Evolutionary conservation across 1,139 yeast genomes (phyloP), one percentile per base, ranked within the genome.

Genomic region (Kodamaea suecica): DNA sequence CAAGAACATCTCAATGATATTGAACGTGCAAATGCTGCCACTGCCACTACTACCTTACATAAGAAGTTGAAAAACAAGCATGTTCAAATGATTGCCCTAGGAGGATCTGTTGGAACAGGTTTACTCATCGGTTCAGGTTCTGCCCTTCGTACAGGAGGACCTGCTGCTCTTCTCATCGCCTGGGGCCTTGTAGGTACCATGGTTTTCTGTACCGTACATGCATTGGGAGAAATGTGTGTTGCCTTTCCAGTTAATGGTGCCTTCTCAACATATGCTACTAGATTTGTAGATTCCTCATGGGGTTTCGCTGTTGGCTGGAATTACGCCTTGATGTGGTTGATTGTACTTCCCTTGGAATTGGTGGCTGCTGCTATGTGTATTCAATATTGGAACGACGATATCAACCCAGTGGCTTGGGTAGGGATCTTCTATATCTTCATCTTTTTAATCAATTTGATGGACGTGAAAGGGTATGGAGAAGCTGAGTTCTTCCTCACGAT

Each of bases 121-220:
- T 62, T 80, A 39, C 76, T 81, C 47, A 81, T 87, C 30, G 95
- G 95, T 37, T 73, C 84, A 13, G 95, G 94, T 25, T 64, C 70
- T 10, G 77, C 90, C 1, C 64, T 86, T 44, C 57, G 63, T 27
- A 66, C 73, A 14, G 95, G 95, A 34, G 95, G 96, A 17, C 95
- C 95, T 4, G 92, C 85, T 3, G 84, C 86, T 30, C 63, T 85
- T 31, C 57, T 85, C 28, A 73, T 81, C 33, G 88, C 90, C 34
- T 85, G 82, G 57, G 76, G 77, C 48, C 55, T 69, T 38, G 69
- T 68, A 21, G 73, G 73, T 20, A 54, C 58, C 34, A 52, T 68
- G 40, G 59, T 79, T 40, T 75, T 69, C 48, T 63, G 73, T 47
- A 78, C 78, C 31, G 73, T 78, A 45, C 74, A 73, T 45, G 73